Evolutionary conservation across 495 filamentous ascomycete genomes (phyloP).

Genomic region (Xylaria nigripes): DNA sequence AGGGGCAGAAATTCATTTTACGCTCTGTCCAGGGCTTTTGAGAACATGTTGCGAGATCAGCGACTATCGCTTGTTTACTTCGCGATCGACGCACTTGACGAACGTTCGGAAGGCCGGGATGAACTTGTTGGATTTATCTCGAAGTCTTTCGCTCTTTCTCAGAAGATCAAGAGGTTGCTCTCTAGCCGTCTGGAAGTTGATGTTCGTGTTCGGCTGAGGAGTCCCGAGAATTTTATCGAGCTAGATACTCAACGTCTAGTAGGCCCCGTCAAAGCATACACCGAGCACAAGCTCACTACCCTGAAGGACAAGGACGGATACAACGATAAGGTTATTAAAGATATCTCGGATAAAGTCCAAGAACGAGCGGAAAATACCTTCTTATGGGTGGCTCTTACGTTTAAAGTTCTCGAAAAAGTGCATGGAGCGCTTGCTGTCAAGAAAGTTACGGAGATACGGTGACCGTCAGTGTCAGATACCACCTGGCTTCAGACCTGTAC

Average conservation of each 20-base stretch:
- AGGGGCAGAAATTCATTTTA: background rate
- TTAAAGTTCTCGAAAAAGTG: background rate
- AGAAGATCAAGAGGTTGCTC: slow-evolving; percentile 32
- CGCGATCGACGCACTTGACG: slow-evolving; percentile 29
- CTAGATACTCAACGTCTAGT: background rate
- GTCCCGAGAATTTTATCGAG: slow-evolving; percentile 1
- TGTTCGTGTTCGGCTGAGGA: slow-evolving; percentile 9
- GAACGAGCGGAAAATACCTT: background rate
- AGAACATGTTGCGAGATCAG: slow-evolving; percentile 29
- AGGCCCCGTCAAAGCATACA: background rate
- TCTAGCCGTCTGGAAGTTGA: slow-evolving; percentile 26
- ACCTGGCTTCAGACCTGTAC: no score
- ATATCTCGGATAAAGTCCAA: background rate
- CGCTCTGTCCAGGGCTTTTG: slow-evolving; percentile 16
- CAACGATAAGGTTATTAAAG: background rate
- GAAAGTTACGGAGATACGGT: background rate
- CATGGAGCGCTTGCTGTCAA: background rate
- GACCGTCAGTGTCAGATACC: no score
- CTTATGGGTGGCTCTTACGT: slow-evolving; percentile 13
- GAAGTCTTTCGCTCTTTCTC: slow-evolving; percentile 6
- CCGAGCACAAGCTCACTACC: background rate
- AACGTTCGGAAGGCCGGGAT: slow-evolving; percentile 7
- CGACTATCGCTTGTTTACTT: slow-evolving; percentile 24
- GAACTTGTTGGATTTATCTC: slow-evolving; percentile 13
- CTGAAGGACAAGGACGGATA: background rate